These are phyloP conservation scores for Termitomyces sp. DNA, from an alignment of 768 basidiomycete species.

Conservation along the genomic window DNA sequence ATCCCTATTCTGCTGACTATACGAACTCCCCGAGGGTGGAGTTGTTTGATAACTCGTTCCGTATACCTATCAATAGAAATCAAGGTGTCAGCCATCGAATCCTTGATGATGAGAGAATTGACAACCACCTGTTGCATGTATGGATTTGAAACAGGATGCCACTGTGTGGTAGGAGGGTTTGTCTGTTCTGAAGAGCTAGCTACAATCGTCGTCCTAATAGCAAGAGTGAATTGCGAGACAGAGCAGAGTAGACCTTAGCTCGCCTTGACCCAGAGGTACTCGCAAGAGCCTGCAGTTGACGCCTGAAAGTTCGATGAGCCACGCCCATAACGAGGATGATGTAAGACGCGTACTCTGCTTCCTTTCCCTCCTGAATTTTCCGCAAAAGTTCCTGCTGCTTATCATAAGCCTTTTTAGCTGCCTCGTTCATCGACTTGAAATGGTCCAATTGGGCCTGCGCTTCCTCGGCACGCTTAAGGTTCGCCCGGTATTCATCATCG, in stretches of 20 bases:
- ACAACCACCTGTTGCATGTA: background rate
- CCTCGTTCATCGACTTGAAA: constrained; percentile 32
- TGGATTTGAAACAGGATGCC: background rate
- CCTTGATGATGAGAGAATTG: background rate
- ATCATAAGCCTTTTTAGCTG: constrained; percentile 29
- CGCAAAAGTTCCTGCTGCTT: constrained; percentile 10
- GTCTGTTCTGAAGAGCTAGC: constrained; percentile 3
- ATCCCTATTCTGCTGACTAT: background rate
- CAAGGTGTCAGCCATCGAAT: background rate
- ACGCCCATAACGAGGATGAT: background rate
- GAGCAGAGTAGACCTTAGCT: background rate
- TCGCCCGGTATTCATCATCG: constrained; percentile 24
- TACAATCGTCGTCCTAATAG: background rate
- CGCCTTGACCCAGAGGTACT: background rate
- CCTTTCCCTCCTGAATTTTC: constrained; percentile 12
- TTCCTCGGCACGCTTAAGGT: constrained; percentile 22
- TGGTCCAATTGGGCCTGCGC: constrained; percentile 26
- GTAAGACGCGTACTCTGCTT: constrained; percentile 14
- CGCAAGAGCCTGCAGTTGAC: constrained; percentile 5
- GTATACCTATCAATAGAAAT: background rate
- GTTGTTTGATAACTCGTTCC: background rate
- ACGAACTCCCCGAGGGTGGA: background rate
- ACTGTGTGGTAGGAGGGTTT: background rate
- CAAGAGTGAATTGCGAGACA: background rate
- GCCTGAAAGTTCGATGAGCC: constrained; percentile 6